A percentile compares a stretch with the other conserved stretches of the same genome.
These are phyloP conservation scores for Cyclotella distinguenda DNA, from an alignment of 108 stramenopile species.

Conservation along the genomic window DNA sequence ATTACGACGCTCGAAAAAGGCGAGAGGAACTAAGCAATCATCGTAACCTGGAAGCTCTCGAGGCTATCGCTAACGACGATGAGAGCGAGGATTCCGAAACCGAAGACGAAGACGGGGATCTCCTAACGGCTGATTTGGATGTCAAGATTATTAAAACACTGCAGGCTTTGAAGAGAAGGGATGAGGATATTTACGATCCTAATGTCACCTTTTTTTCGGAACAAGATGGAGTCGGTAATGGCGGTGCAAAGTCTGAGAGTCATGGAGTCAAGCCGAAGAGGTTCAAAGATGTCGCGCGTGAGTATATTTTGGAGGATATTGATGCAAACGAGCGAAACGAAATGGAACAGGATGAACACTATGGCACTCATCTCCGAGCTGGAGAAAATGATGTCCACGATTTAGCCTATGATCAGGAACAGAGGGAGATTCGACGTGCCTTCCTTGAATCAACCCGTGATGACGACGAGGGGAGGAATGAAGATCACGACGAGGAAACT, in stretches of 20 bases:
- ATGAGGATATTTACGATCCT: constrained; percentile 74
- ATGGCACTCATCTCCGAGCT: not conserved
- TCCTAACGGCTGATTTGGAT: constrained; percentile 71
- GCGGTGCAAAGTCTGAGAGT: constrained; percentile 8
- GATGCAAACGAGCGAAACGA: constrained; percentile 23
- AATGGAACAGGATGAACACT: constrained; percentile 1
- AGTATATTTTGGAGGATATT: constrained; percentile 93
- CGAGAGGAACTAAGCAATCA: constrained; percentile 62
- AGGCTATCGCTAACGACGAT: constrained; percentile 40
- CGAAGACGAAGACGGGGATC: constrained; percentile 77
- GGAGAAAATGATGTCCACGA: constrained; percentile 7
- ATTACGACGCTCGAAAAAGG: constrained; percentile 72
- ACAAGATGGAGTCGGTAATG: constrained; percentile 38
- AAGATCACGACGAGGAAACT: constrained; percentile 28
- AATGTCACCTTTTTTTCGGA: constrained; percentile 61
- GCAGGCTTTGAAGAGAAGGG: constrained; percentile 73
- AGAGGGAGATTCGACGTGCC: constrained; percentile 77
- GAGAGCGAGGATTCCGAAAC: constrained; percentile 50
- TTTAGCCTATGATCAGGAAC: constrained; percentile 93
- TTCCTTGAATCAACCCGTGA: constrained; percentile 70
- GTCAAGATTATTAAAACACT: constrained; percentile 77
- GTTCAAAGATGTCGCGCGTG: constrained; percentile 95
- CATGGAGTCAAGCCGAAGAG: constrained; percentile 42
- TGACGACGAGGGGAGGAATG: constrained; percentile 36
- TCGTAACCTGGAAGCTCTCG: constrained; percentile 17